phyloP scores from a whole-genome alignment of 2,329 filamentous ascomycete species.

The Aspergillus sp. region DNA sequence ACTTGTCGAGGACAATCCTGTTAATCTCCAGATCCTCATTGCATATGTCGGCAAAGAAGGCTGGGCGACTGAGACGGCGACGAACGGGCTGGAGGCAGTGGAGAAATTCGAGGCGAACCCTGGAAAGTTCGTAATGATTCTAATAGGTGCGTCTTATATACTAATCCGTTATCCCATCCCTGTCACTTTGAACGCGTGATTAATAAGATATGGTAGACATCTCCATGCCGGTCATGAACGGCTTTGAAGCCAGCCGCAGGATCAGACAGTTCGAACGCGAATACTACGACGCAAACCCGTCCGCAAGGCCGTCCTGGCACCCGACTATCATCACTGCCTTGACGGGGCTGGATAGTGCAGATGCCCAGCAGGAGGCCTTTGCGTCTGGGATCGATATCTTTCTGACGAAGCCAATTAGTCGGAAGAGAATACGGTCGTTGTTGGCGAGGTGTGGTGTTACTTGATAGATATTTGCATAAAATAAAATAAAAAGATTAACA shows the following conservation, averaged over 20 bases:
- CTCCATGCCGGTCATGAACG: constrained; percentile 38
- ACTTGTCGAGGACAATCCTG: neutral
- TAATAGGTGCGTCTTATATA: too few species aligned
- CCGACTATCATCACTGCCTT: constrained; percentile 22
- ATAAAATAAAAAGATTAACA: too few species aligned
- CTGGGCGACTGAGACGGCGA: neutral
- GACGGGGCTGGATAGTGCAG: constrained; percentile 27
- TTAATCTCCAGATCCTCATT: neutral
- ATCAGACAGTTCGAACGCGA: constrained; percentile 26
- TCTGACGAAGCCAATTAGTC: constrained; percentile 25
- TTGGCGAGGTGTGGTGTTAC: too few species aligned
- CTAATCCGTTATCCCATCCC: too few species aligned
- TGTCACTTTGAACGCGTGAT: too few species aligned
- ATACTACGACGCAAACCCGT: constrained; percentile 4
- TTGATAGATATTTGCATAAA: too few species aligned
- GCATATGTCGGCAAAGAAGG: neutral
- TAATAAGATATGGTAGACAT: constrained; percentile 21
- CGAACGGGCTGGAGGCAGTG: constrained; percentile 10
- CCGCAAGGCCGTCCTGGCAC: neutral
- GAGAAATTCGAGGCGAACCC: constrained; percentile 16
- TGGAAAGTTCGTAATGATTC: too few species aligned
- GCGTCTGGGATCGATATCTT: constrained; percentile 28
- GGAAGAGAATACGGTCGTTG: too few species aligned
- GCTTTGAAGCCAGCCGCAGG: constrained; percentile 26
- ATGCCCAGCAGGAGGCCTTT: constrained; percentile 26